These are phyloP conservation scores for Colletotrichum trifolii DNA, from an alignment of 2,329 filamentous ascomycete species.

Conservation along the genomic window DNA sequence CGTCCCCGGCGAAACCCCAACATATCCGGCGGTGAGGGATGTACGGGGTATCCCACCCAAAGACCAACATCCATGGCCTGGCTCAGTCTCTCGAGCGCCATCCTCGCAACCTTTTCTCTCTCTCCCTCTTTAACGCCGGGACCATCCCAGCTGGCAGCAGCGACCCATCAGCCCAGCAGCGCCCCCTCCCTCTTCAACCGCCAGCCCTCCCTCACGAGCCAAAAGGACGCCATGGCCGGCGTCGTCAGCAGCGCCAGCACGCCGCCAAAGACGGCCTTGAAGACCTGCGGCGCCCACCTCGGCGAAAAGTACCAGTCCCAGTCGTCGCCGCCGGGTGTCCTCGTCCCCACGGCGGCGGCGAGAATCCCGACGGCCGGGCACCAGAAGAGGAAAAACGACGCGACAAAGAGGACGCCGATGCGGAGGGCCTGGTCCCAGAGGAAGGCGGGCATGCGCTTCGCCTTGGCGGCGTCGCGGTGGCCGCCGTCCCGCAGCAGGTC, in stretches of 20 bases:
- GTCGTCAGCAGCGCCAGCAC: slow-evolving; percentile 58
- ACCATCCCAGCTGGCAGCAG: not conserved
- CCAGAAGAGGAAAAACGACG: slow-evolving; percentile 57
- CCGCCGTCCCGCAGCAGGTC: not conserved
- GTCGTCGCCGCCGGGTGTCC: slow-evolving; percentile 39
- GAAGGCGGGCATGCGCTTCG: slow-evolving; percentile 38
- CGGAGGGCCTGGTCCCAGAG: slow-evolving; percentile 49
- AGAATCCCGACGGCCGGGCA: slow-evolving; percentile 56
- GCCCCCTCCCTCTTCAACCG: slow-evolving; percentile 38
- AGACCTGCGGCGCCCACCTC: slow-evolving; percentile 59
- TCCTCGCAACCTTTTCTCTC: too few species aligned
- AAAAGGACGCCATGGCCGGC: slow-evolving; percentile 60
- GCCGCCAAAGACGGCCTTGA: slow-evolving; percentile 61
- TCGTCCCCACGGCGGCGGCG: slow-evolving; percentile 48
- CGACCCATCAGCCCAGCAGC: not conserved
- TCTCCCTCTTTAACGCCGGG: too few species aligned
- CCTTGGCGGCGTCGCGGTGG: slow-evolving; percentile 42
- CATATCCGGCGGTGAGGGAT: too few species aligned
- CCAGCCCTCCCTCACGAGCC: slow-evolving; percentile 63
- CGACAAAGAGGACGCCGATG: slow-evolving; percentile 49
- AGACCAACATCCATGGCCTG: not conserved
- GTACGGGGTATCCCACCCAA: not conserved
- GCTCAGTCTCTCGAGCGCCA: too few species aligned
- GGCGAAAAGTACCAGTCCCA: slow-evolving; percentile 56
- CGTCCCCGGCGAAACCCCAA: too few species aligned